A percentile compares a stretch with the other conserved stretches of the same genome.
Conservation (phyloP, 2,329 filamentous ascomycete genomes). For the Nothophoma quercina region DNA sequence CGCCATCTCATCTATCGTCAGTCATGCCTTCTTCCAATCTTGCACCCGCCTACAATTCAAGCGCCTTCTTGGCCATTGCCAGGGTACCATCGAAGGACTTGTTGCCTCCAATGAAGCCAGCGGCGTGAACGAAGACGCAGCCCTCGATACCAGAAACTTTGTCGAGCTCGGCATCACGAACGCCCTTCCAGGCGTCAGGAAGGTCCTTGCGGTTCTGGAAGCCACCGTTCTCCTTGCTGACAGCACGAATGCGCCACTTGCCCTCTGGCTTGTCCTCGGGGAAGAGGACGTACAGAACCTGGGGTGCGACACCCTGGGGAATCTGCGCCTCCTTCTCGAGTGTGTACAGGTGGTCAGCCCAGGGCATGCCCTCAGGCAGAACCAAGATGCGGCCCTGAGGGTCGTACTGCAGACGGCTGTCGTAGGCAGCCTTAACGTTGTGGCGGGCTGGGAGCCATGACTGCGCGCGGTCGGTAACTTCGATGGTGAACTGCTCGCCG, state of each 20-base stretch:
- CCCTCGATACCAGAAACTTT: slow-evolving; percentile 72
- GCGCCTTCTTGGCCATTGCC: slow-evolving; percentile 82
- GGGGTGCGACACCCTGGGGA: slow-evolving; percentile 55
- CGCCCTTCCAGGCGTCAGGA: slow-evolving; percentile 89
- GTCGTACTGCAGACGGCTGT: slow-evolving; percentile 72
- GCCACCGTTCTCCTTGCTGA: slow-evolving; percentile 83
- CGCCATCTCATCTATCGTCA: not conserved
- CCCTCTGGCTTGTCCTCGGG: slow-evolving; percentile 77
- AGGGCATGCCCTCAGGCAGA: slow-evolving; percentile 79
- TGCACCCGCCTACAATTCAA: slow-evolving; percentile 52
- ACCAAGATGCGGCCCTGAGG: slow-evolving; percentile 81
- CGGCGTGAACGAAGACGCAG: slow-evolving; percentile 91
- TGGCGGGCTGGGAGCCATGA: slow-evolving; percentile 89
- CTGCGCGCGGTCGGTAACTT: slow-evolving; percentile 75
- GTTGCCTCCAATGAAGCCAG: slow-evolving; percentile 96
- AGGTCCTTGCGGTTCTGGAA: slow-evolving; percentile 93
- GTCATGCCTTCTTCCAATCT: not conserved
- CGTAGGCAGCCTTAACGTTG: slow-evolving; percentile 79
- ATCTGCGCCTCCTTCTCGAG: slow-evolving; percentile 69
- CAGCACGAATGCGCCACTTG: slow-evolving; percentile 94
- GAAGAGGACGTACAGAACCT: slow-evolving; percentile 88
- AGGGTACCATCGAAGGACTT: slow-evolving; percentile 87
- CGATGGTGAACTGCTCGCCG: slow-evolving; percentile 85
- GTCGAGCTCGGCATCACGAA: slow-evolving; percentile 85
- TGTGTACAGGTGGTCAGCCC: slow-evolving; percentile 95